Evolutionary conservation across 2,329 filamentous ascomycete genomes (phyloP).

Genomic region (Periconia macrospinosa): DNA sequence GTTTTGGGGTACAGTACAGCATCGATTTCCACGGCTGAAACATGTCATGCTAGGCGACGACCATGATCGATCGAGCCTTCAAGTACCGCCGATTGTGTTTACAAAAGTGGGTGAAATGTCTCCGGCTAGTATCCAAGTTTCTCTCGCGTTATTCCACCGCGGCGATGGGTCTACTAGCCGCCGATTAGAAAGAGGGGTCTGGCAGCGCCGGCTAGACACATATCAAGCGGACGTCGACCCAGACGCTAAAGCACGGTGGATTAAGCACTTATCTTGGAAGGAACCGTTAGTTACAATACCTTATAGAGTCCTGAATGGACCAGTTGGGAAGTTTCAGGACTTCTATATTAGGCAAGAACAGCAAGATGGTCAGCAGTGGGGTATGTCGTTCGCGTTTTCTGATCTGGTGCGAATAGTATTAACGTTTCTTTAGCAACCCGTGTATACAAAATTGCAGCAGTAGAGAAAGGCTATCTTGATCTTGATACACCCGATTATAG

Average conservation of each 20-base stretch:
- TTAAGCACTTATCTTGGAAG: neutral
- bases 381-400: neutral
- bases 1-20: conserved; percentile 7
- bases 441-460: neutral
- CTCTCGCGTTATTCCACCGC: neutral
- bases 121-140: conserved; percentile 8
- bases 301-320: neutral
- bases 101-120: conserved; percentile 3
- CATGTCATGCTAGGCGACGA: conserved; percentile 2
- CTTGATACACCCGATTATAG: neutral
- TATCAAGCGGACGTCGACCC: neutral
- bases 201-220: conserved; percentile 3
- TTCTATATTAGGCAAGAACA: neutral
- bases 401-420: neutral
- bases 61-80: neutral
- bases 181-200: conserved; percentile 4
- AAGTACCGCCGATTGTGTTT: too few species aligned
- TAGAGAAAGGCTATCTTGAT: neutral
- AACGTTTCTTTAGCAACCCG: neutral
- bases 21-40: conserved; percentile 7
- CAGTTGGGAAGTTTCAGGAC: neutral
- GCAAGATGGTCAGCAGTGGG: neutral
- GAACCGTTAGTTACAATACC: neutral
- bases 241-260: neutral
- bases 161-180: neutral